Conservation (phyloP, 2,329 filamentous ascomycete genomes). For the Fusarium sp. region DNA sequence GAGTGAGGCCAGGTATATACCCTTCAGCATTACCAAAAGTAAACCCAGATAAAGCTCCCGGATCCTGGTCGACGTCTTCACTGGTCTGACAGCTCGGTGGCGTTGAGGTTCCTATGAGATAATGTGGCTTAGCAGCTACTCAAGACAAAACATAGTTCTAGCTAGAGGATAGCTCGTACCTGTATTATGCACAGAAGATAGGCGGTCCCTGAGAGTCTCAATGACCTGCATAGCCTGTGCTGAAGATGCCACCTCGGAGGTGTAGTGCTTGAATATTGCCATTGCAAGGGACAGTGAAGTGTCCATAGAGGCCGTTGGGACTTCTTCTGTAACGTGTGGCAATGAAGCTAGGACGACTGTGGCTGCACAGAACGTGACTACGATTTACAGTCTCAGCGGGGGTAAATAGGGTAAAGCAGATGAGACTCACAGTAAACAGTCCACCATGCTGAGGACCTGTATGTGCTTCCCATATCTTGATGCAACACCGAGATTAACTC, state of each 20-base stretch:
- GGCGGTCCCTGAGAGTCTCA: background rate
- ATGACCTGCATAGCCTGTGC: background rate
- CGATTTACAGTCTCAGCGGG: background rate
- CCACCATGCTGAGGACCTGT: background rate
- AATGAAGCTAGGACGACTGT: background rate
- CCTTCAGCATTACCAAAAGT: background rate
- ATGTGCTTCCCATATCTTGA: background rate
- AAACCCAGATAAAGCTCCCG: background rate
- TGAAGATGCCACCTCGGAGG: background rate
- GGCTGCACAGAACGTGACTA: background rate
- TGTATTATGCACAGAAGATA: background rate
- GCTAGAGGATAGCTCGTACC: background rate
- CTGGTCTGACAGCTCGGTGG: background rate
- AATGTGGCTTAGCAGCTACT: background rate
- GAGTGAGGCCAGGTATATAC: background rate
- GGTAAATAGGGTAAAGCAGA: background rate
- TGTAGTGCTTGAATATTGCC: background rate
- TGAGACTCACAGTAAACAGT: background rate
- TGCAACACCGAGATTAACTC: background rate
- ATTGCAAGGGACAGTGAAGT: background rate
- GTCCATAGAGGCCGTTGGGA: background rate
- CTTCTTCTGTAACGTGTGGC: background rate
- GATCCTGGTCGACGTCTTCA: background rate
- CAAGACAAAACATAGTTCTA: background rate
- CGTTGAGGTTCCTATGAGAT: background rate